Conservation (phyloP, 352 stramenopile species). For the Pythium guiyangense region DNA sequence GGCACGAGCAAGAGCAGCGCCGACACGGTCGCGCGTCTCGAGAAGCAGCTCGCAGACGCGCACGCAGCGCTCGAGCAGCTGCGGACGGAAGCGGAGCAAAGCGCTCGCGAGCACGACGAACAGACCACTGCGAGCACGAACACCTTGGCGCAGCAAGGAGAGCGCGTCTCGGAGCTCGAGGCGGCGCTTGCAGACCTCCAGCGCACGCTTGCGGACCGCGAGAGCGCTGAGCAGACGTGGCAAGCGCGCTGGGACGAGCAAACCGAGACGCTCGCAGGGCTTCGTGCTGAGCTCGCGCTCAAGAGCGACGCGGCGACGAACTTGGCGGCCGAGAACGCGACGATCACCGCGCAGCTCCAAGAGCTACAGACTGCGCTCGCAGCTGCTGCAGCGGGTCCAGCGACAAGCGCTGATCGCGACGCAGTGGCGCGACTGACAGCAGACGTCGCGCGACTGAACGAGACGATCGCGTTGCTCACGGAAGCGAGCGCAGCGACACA, state of each 20-base stretch:
- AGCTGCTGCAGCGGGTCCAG: neutral
- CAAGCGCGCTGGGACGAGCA: slow-evolving; percentile 14
- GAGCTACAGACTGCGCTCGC: neutral
- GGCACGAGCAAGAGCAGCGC: neutral
- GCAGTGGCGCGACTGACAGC: neutral
- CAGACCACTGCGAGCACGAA: slow-evolving; percentile 18
- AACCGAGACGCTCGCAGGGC: neutral
- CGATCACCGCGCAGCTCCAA: slow-evolving; percentile 2
- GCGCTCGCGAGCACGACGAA: slow-evolving; percentile 8
- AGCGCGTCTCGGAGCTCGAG: slow-evolving; percentile 12
- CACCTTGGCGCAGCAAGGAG: slow-evolving; percentile 10
- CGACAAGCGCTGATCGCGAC: neutral
- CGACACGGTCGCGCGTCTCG: slow-evolving; percentile 6
- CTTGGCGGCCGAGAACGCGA: slow-evolving; percentile 7
- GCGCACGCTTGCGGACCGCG: slow-evolving; percentile 12
- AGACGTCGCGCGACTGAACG: neutral
- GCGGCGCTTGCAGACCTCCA: slow-evolving; percentile 17
- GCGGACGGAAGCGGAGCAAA: slow-evolving; percentile 11
- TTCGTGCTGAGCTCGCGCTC: neutral
- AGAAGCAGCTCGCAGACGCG: slow-evolving; percentile 10
- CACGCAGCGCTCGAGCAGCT: slow-evolving; percentile 11
- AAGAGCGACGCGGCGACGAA: slow-evolving; percentile 3
- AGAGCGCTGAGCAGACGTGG: slow-evolving; percentile 5
- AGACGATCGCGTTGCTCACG: neutral
- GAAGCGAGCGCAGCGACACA: neutral